phyloP scores from a whole-genome alignment of 2,329 filamentous ascomycete genomes.

The Trichoderma pleuroti region DNA sequence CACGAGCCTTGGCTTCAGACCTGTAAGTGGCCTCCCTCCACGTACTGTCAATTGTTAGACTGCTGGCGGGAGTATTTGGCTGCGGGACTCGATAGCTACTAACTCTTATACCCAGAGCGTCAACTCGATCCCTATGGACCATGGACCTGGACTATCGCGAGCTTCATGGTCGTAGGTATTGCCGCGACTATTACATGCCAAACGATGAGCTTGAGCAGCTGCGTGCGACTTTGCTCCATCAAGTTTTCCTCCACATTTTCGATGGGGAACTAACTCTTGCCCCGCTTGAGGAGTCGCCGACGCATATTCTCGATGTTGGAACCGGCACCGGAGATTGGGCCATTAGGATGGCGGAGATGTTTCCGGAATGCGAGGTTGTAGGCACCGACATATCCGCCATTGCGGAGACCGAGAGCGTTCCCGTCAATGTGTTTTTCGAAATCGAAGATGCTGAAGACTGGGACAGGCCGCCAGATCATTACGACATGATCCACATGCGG shows the following conservation, averaged over 20 bases:
- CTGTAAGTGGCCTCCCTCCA: slow-evolving; percentile 44
- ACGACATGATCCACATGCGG: slow-evolving; percentile 56
- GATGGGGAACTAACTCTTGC: slow-evolving; percentile 44
- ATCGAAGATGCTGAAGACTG: slow-evolving; percentile 59
- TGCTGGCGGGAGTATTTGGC: background rate
- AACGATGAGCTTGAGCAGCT: slow-evolving; percentile 65
- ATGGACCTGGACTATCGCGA: slow-evolving; percentile 53
- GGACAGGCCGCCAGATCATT: slow-evolving; percentile 49
- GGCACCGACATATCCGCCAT: slow-evolving; percentile 59
- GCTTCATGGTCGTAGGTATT: slow-evolving; percentile 62
- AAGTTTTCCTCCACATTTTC: slow-evolving; percentile 56
- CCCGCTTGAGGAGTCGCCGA: slow-evolving; percentile 36
- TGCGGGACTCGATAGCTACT: background rate
- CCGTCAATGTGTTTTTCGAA: slow-evolving; percentile 58
- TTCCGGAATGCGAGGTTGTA: slow-evolving; percentile 53
- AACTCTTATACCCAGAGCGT: slow-evolving; percentile 30
- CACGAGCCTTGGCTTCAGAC: slow-evolving; percentile 26
- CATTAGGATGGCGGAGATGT: slow-evolving; percentile 51
- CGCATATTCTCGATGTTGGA: slow-evolving; percentile 53
- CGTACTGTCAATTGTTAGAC: too few species aligned
- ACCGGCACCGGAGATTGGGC: slow-evolving; percentile 55
- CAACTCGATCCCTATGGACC: slow-evolving; percentile 48
- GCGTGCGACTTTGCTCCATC: slow-evolving; percentile 58
- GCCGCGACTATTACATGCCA: slow-evolving; percentile 61
- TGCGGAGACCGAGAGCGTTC: slow-evolving; percentile 51